Base-by-base conservation (phyloP, 192 early-diverging fungal species). In the Chytriomyces confervae region DNA sequence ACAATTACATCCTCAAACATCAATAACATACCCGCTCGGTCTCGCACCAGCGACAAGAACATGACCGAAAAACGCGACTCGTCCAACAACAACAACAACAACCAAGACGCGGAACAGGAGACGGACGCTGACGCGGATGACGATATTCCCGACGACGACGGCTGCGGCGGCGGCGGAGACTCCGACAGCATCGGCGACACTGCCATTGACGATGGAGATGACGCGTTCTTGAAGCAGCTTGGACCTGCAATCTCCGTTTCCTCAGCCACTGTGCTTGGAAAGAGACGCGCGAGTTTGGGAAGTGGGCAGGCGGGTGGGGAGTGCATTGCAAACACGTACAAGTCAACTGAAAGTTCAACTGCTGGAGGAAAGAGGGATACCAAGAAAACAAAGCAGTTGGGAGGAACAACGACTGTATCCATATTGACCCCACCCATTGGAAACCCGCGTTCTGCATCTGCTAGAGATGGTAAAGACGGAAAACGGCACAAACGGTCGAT, bases 391-490 rank as follows among this genome's bases (percentile, higher is more conserved):
- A 69, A 69, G 44, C 16, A 48, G 66, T 6, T n/a, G 43, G 46
- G 8, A 44, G 44, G 20, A 47, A 47, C 11, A 46, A 48, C 20
- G 24, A 18, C 61, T 16, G 36, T 74, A 29, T 43, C 60, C 10
- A 11, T 74, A 10, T 50, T 74, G 72, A 74, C 72, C 18, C 72
- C 72, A 18, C 72, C 72, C 7, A 74, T 74, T 49, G 72, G 72
- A n/a, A 74, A 74, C 24, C 36, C 36, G 4, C 36, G 36, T 36
- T 36, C 36, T 36, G 36, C 36, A 57, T 57, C 53, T 20, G 53
- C 20, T 0, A 57, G 53, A 57, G 53, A 57, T 0, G 53, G 53
- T 13, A 57, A 57, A 36, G 36, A 36, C 2, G 36, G 36, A 36
- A 36, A 36, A 36, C 36, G 36, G 36, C 36, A 36, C 36, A 36